These are phyloP conservation scores for Fusarium sp. DNA, from an alignment of 2,329 filamentous ascomycete species.

Conservation along the genomic window DNA sequence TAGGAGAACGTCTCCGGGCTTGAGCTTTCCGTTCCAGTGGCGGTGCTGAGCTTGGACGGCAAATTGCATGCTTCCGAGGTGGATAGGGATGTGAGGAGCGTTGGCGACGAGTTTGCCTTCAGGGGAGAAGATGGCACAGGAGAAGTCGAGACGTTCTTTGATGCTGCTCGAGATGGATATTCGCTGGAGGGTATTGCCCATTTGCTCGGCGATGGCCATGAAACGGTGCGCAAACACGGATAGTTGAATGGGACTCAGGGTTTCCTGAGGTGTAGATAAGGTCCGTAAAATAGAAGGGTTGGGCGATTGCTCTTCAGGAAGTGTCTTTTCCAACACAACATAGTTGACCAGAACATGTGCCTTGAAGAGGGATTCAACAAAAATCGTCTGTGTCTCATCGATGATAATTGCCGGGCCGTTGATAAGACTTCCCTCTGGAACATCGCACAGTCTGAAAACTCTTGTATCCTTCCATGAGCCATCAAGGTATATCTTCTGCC, in stretches of 20 bases:
- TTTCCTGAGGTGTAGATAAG: background rate
- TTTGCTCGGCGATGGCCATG: constrained; percentile 69
- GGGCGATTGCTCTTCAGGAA: too few relatives aligned
- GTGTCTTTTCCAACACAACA: constrained; percentile 42
- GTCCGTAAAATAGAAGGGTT: too few relatives aligned
- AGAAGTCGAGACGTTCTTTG: constrained; percentile 56
- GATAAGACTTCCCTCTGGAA: constrained; percentile 10
- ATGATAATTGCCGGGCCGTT: constrained; percentile 48
- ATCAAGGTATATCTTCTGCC: constrained; percentile 15
- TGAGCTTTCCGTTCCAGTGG: constrained; percentile 47
- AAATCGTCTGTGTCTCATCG: constrained; percentile 47
- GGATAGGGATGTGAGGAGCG: constrained; percentile 51
- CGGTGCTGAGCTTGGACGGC: constrained; percentile 53
- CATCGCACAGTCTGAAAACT: constrained; percentile 1
- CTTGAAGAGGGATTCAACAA: constrained; percentile 42
- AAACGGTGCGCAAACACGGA: constrained; percentile 66
- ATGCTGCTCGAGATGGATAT: constrained; percentile 64
- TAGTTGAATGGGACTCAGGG: constrained; percentile 61
- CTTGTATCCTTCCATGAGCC: constrained; percentile 10
- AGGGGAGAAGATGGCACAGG: constrained; percentile 55
- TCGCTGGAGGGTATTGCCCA: constrained; percentile 66
- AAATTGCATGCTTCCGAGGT: constrained; percentile 56
- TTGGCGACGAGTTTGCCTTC: constrained; percentile 53
- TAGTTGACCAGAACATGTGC: constrained; percentile 46
- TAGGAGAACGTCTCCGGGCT: constrained; percentile 53